phyloP scores from a whole-genome alignment of 2,329 filamentous ascomycete species.

The Domatiomyces catenatus region DNA sequence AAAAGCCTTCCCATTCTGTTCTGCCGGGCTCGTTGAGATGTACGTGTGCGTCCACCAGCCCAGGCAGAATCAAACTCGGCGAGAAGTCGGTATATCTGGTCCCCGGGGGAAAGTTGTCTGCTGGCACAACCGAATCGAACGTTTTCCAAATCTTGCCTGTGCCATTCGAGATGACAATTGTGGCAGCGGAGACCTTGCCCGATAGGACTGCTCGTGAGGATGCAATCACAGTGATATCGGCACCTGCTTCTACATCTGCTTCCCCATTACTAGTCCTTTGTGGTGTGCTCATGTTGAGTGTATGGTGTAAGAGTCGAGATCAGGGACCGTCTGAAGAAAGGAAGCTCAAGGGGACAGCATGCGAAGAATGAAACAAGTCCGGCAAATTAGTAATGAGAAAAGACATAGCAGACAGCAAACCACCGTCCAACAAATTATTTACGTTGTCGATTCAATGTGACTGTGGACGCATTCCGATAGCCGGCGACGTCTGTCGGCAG shows the following conservation, averaged over 20 bases:
- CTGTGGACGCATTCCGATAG: neutral
- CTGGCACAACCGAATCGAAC: constrained; percentile 56
- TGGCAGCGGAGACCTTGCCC: constrained; percentile 62
- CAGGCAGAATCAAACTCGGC: constrained; percentile 70
- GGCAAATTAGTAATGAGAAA: neutral
- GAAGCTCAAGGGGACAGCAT: neutral
- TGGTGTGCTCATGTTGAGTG: neutral
- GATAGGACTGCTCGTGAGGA: constrained; percentile 73
- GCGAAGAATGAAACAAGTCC: too few relatives aligned
- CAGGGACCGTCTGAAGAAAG: neutral
- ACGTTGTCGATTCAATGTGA: neutral
- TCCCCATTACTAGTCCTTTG: constrained; percentile 6
- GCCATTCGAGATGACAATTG: constrained; percentile 58
- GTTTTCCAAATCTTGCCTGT: constrained; percentile 78
- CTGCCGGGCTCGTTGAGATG: constrained; percentile 94
- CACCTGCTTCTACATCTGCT: constrained; percentile 10
- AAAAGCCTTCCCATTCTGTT: constrained; percentile 97
- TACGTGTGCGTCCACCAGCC: constrained; percentile 90
- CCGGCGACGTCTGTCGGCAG: neutral
- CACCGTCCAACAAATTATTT: neutral
- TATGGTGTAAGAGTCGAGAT: neutral
- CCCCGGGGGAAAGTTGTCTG: constrained; percentile 55
- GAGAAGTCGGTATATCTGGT: constrained; percentile 71
- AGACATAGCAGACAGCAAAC: neutral
- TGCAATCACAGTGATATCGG: constrained; percentile 57